phyloP scores from a whole-genome alignment of 2,329 filamentous ascomycete species.

The Beauveria pseudobassiana region DNA sequence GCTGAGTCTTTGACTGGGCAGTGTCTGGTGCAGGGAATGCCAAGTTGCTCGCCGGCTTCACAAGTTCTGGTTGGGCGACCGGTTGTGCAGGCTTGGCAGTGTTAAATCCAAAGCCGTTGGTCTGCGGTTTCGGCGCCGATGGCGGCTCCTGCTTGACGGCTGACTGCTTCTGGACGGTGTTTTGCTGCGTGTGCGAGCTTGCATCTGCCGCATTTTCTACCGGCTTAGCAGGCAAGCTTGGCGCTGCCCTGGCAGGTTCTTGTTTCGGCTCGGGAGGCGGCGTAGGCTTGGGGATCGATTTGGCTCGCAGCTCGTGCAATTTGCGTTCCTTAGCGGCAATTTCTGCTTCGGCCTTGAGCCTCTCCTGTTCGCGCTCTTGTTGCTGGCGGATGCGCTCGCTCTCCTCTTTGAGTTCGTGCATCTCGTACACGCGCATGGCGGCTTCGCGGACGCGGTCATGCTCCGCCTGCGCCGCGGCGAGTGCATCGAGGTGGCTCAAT shows the following conservation, averaged over 20 bases:
- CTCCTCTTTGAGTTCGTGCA: constrained; percentile 40
- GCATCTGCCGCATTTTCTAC: constrained; percentile 7
- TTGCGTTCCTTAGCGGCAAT: constrained; percentile 40
- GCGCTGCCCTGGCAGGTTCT: constrained; percentile 11
- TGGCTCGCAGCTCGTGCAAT: constrained; percentile 39
- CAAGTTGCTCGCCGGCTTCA: background rate
- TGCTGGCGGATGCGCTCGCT: constrained; percentile 34
- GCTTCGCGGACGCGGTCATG: constrained; percentile 56
- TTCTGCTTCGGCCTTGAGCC: constrained; percentile 36
- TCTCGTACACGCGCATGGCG: constrained; percentile 40
- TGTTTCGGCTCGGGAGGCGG: constrained; percentile 19
- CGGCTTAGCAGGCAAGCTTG: constrained; percentile 10
- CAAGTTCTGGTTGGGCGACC: constrained; percentile 14
- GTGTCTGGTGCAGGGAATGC: background rate
- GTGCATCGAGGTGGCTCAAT: constrained; percentile 54
- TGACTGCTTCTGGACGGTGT: background rate
- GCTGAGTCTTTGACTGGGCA: constrained; percentile 12
- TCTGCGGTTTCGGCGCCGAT: constrained; percentile 9
- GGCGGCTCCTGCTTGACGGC: constrained; percentile 10
- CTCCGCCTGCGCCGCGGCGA: constrained; percentile 56
- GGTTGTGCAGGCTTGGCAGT: constrained; percentile 17
- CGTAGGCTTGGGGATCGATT: constrained; percentile 36
- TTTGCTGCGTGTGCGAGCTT: background rate
- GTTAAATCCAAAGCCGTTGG: constrained; percentile 17
- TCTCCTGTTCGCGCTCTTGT: constrained; percentile 39